phyloP scores from a whole-genome alignment of 768 basidiomycete species.

The Candolleomyces eurysporus region DNA sequence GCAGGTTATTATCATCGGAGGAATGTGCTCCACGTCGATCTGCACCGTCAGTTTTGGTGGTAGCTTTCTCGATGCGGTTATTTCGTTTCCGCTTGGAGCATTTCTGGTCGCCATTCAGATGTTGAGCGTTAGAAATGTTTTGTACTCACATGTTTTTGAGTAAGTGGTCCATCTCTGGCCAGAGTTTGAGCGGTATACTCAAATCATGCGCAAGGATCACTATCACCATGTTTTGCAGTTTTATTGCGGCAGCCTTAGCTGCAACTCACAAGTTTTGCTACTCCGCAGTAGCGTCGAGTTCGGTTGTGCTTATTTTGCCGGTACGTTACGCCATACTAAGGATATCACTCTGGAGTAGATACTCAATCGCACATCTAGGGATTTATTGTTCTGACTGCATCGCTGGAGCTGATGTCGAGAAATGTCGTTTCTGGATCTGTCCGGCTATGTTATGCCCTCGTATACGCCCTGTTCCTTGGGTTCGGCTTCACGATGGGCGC shows the following conservation, averaged over 20 bases:
- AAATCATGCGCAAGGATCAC: slow-evolving; percentile 51
- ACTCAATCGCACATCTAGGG: slow-evolving; percentile 30
- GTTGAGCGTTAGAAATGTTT: slow-evolving; percentile 67
- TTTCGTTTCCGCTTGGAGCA: slow-evolving; percentile 72
- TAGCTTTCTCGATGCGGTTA: slow-evolving; percentile 73
- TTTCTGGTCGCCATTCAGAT: slow-evolving; percentile 73
- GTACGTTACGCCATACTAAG: slow-evolving; percentile 18
- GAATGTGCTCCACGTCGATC: slow-evolving; percentile 74
- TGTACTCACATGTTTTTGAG: slow-evolving; percentile 83
- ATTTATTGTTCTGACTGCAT: slow-evolving; percentile 68
- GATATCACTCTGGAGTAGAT: slow-evolving; percentile 26
- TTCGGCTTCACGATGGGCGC: slow-evolving; percentile 84
- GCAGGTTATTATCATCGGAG: slow-evolving; percentile 69
- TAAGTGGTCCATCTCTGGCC: slow-evolving; percentile 24
- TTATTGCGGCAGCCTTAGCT: neutral
- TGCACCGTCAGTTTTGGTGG: slow-evolving; percentile 72
- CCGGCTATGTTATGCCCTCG: slow-evolving; percentile 72
- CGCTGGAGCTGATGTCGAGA: slow-evolving; percentile 76
- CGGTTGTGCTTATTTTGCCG: slow-evolving; percentile 70
- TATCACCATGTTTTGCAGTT: slow-evolving; percentile 75
- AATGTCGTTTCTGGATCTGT: slow-evolving; percentile 86
- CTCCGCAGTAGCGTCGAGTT: slow-evolving; percentile 72
- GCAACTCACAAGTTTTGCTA: slow-evolving; percentile 60
- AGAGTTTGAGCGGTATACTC: slow-evolving; percentile 3
- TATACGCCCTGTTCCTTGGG: slow-evolving; percentile 76